phyloP scores from a whole-genome alignment of 371 early-diverging fungal species.

The Smittium mucronatum region DNA sequence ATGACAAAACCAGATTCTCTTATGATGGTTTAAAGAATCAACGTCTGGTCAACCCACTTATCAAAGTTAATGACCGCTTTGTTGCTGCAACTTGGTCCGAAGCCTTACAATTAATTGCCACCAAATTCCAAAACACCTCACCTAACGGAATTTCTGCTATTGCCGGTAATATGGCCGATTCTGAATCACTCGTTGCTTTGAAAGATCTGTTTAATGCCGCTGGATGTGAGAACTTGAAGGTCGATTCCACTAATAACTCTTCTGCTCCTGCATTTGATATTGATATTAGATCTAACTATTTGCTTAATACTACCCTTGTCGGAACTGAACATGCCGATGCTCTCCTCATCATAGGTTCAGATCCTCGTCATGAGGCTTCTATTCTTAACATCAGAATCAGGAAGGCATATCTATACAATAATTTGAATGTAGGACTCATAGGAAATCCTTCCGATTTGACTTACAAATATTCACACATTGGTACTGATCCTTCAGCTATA shows the following conservation, averaged over 20 bases:
- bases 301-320: constrained; percentile 68
- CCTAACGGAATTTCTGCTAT: constrained; percentile 62
- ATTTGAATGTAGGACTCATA: constrained; percentile 66
- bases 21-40: constrained; percentile 92
- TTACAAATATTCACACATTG: constrained; percentile 82
- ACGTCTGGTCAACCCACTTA: constrained; percentile 80
- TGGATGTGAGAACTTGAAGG: constrained; percentile 69
- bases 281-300: constrained; percentile 84
- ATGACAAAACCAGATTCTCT: constrained; percentile 92
- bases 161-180: constrained; percentile 90
- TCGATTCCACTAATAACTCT: constrained; percentile 52
- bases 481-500: constrained; percentile 50
- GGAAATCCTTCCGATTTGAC: constrained; percentile 68
- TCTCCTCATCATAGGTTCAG: constrained; percentile 81
- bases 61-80: constrained; percentile 73
- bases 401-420: constrained; percentile 77
- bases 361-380: constrained; percentile 94
- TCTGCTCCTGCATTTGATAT: constrained; percentile 44
- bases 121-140: constrained; percentile 41
- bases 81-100: constrained; percentile 76
- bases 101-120: constrained; percentile 63
- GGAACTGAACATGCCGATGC: constrained; percentile 88
- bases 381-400: constrained; percentile 90
- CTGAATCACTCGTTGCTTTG: constrained; percentile 60
- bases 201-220: constrained; percentile 85